Evolutionary conservation across 345 rosid genomes (phyloP).

Genomic region (Gossypium thurberi): DNA sequence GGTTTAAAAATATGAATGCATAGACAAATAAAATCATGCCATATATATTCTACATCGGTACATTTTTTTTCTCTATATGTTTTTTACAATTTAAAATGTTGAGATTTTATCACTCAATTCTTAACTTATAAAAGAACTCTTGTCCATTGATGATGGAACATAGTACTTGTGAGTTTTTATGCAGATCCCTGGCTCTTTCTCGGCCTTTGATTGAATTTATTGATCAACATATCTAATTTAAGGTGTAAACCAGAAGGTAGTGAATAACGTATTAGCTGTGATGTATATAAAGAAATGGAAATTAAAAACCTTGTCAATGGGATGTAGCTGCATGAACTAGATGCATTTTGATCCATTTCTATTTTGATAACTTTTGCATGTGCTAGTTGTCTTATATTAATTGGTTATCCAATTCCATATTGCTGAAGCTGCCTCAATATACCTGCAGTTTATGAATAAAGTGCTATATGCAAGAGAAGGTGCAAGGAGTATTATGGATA

Average conservation of each 20-base stretch:
- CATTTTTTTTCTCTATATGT: background rate
- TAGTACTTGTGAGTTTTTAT: background rate
- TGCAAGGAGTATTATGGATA: constrained; percentile 84
- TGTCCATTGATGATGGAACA: background rate
- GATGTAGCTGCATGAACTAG: background rate
- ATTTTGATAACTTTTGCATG: background rate
- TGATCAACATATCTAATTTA: background rate
- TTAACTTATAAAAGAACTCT: background rate
- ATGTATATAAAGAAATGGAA: background rate
- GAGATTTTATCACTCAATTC: background rate
- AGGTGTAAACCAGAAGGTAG: background rate
- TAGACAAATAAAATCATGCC: background rate
- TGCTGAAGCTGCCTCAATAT: constrained; percentile 15
- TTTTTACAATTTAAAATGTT: background rate
- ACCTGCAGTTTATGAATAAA: constrained; percentile 83
- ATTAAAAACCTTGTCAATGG: background rate
- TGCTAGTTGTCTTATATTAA: background rate
- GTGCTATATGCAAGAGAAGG: constrained; percentile 93
- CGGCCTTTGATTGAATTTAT: background rate
- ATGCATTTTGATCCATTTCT: background rate
- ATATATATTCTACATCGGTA: background rate
- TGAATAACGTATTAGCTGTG: background rate
- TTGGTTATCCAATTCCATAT: background rate
- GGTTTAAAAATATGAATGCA: background rate
- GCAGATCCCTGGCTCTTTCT: background rate